Conservation (phyloP, 1,139 yeast genomes). For the Citeromyces hawaiiensis region DNA sequence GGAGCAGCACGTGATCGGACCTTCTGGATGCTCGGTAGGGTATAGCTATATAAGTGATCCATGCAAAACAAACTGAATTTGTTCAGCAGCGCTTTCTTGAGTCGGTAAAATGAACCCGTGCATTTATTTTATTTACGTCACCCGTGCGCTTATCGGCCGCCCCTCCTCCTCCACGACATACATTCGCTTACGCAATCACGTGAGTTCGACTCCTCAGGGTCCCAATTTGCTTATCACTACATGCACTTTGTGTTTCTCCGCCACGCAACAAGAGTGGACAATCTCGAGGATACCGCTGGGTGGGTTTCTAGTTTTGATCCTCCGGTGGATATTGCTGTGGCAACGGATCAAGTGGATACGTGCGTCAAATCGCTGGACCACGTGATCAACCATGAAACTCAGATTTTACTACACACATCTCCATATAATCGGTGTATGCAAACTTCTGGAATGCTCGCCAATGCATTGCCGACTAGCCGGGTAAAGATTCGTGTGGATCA, state of each 20-base stretch:
- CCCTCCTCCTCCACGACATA: too few species aligned
- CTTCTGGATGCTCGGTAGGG: too few species aligned
- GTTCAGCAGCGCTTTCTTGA: too few species aligned
- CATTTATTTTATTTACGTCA: too few species aligned
- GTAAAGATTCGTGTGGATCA: conserved; percentile 20
- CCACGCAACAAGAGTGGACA: conserved; percentile 17
- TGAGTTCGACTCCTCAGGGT: too few species aligned
- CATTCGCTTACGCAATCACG: too few species aligned
- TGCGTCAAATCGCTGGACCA: conserved; percentile 10
- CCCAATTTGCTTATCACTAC: not conserved
- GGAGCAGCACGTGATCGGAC: too few species aligned
- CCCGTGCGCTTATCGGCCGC: too few species aligned
- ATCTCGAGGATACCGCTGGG: conserved; percentile 7
- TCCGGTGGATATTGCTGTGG: conserved; percentile 12
- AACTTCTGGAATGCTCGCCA: conserved; percentile 39
- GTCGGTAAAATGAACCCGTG: too few species aligned
- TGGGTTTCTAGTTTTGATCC: conserved; percentile 20
- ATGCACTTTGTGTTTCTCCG: conserved; percentile 18
- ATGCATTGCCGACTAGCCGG: conserved; percentile 2
- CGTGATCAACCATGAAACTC: conserved; percentile 3
- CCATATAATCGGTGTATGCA: conserved; percentile 89
- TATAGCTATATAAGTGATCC: too few species aligned
- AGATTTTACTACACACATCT: conserved; percentile 29
- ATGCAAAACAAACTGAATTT: too few species aligned
- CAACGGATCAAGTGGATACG: conserved; percentile 12